Evolutionary conservation across 257 asterid species (phyloP).

Genomic region (Solanum medicagineum): DNA sequence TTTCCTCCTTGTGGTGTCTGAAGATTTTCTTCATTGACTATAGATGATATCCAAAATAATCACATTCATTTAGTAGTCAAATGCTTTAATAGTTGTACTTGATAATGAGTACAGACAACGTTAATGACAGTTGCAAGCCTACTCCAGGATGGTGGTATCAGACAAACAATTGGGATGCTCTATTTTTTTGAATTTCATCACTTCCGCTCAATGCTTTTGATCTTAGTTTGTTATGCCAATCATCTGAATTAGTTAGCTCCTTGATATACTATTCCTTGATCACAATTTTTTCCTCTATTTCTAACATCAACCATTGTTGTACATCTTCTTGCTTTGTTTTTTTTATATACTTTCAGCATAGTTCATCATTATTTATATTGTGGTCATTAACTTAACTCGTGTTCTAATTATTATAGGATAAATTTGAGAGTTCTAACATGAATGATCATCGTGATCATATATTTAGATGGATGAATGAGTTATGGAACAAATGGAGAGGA

Average conservation of each 20-base stretch:
- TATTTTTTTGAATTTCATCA: neutral
- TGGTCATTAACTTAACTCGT: too few relatives aligned
- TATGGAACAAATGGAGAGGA: too few relatives aligned
- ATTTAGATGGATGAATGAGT: too few relatives aligned
- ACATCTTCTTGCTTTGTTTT: too few relatives aligned
- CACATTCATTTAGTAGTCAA: neutral
- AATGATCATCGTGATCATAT: too few relatives aligned
- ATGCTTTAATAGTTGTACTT: neutral
- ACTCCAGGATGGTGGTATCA: neutral
- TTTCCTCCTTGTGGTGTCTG: too few relatives aligned
- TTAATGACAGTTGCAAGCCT: neutral
- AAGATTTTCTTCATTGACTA: neutral
- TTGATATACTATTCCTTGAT: neutral
- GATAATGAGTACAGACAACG: neutral
- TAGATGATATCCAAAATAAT: neutral
- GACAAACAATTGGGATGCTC: neutral
- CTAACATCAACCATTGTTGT: too few relatives aligned
- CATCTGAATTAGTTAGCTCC: neutral
- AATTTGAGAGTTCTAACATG: too few relatives aligned
- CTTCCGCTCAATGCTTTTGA: neutral
- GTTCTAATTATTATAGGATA: too few relatives aligned
- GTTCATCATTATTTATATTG: too few relatives aligned
- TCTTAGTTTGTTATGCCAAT: neutral
- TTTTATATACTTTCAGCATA: too few relatives aligned
- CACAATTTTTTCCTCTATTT: too few relatives aligned